A percentile compares a stretch with the other conserved stretches of the same genome.
Conservation (phyloP, 2,329 filamentous ascomycete species). For the Knufia fluminis region DNA sequence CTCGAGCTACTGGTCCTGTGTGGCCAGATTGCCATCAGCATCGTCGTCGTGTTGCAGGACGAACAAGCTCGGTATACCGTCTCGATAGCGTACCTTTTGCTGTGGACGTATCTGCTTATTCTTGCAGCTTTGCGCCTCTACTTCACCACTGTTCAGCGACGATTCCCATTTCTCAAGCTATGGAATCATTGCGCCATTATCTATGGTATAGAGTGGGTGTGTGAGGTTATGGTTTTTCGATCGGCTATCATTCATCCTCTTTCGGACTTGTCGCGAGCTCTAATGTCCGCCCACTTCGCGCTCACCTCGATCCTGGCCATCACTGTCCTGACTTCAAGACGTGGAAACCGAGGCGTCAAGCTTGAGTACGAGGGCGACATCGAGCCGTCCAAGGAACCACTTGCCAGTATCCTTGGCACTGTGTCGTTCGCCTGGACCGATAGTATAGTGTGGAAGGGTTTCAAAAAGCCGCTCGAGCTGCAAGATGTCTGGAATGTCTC, state of each 20-base stretch:
- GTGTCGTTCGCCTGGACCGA: conserved; percentile 89
- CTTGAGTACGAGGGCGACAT: conserved; percentile 84
- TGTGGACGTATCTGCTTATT: conserved; percentile 72
- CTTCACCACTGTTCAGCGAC: conserved; percentile 49
- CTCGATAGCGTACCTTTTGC: conserved; percentile 49
- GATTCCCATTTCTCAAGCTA: conserved; percentile 61
- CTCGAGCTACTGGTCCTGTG: conserved; percentile 68
- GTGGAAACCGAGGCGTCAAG: conserved; percentile 81
- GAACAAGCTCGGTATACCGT: conserved; percentile 46
- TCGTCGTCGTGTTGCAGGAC: conserved; percentile 52
- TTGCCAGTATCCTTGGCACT: conserved; percentile 80
- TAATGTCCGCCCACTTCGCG: conserved; percentile 65
- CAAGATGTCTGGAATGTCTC: conserved; percentile 85
- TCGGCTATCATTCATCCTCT: conserved; percentile 71
- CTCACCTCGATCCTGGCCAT: conserved; percentile 64
- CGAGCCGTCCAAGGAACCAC: conserved; percentile 74
- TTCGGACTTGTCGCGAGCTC: conserved; percentile 51
- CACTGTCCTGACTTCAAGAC: conserved; percentile 72
- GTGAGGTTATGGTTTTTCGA: conserved; percentile 67
- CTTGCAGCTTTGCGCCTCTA: conserved; percentile 64
- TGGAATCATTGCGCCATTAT: conserved; percentile 91
- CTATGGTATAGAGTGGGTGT: conserved; percentile 75
- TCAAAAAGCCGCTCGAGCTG: conserved; percentile 73
- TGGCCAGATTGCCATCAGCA: conserved; percentile 61
- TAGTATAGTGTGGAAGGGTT: conserved; percentile 78